phyloP scores from a whole-genome alignment of 164 flowering plant species.

The Liriodendron chinense region DNA sequence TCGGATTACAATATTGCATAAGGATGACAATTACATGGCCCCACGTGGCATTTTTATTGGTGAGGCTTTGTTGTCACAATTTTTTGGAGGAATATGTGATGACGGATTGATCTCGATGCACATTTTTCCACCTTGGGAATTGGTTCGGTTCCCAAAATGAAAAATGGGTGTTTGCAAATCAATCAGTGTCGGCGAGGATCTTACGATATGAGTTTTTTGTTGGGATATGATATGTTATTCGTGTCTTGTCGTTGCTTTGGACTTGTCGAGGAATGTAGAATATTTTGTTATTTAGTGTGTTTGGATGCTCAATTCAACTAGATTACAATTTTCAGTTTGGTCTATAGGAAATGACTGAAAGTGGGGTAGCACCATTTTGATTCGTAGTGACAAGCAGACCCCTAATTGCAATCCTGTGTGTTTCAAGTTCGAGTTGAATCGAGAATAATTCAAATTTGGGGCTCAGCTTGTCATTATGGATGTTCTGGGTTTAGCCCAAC shows the following conservation, averaged over 20 bases:
- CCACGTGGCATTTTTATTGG: constrained; percentile 73
- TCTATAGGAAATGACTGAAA: background rate
- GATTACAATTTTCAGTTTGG: background rate
- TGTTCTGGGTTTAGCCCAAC: background rate
- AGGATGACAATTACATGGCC: constrained; percentile 66
- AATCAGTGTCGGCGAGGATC: no score
- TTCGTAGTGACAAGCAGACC: background rate
- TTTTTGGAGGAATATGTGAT: background rate
- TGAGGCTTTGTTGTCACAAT: constrained; percentile 28
- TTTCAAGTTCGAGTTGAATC: background rate
- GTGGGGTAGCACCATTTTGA: background rate
- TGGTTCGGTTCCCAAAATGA: no score
- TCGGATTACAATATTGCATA: constrained; percentile 61
- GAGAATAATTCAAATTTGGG: background rate
- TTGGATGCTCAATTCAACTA: background rate
- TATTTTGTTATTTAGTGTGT: background rate
- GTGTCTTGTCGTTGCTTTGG: background rate
- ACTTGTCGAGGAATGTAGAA: background rate
- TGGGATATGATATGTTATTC: no score
- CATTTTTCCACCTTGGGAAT: no score
- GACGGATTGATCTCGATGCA: no score
- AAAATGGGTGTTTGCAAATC: no score
- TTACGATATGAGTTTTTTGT: no score
- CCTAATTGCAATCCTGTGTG: background rate
- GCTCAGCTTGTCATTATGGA: background rate